Evolutionary conservation across 1,284 basidiomycete species (phyloP).

Genomic region (Ceratobasidium sp.): DNA sequence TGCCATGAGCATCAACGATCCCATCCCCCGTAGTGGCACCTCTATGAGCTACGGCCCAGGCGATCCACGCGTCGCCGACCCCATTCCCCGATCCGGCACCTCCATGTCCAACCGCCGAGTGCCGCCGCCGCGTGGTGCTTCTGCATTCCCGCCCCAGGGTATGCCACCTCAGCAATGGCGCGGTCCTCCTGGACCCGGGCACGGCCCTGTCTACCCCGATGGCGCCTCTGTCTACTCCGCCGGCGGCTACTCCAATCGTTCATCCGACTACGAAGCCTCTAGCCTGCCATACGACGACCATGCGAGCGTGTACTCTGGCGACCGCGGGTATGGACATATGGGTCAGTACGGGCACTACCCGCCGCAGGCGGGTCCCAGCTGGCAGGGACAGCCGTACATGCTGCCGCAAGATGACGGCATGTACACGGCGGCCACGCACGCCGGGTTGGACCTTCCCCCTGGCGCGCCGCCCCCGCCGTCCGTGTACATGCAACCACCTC

Average conservation of each 20-base stretch:
- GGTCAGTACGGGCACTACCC: slow-evolving; percentile 28
- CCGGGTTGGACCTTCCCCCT: slow-evolving; percentile 58
- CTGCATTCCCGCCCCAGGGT: slow-evolving; percentile 18
- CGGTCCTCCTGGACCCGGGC: slow-evolving; percentile 5
- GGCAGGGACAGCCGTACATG: slow-evolving; percentile 45
- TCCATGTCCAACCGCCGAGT: slow-evolving; percentile 34
- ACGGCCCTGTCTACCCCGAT: slow-evolving; percentile 24
- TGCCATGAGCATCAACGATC: slow-evolving; percentile 57
- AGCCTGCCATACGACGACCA: slow-evolving; percentile 11
- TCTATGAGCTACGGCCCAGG: slow-evolving; percentile 60
- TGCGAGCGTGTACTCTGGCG: slow-evolving; percentile 21
- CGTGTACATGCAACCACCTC: slow-evolving; percentile 41
- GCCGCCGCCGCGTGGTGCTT: slow-evolving; percentile 31
- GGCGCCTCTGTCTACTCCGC: slow-evolving; percentile 24
- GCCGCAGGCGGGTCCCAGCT: slow-evolving; percentile 21
- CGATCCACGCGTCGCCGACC: slow-evolving; percentile 47
- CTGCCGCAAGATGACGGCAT: slow-evolving; percentile 52
- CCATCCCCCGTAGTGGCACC: slow-evolving; percentile 59
- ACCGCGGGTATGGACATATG: slow-evolving; percentile 14
- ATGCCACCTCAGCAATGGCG: slow-evolving; percentile 36
- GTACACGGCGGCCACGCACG: slow-evolving; percentile 69
- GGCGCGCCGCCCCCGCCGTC: slow-evolving; percentile 52
- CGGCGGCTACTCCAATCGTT: slow-evolving; percentile 12
- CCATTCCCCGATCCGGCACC: slow-evolving; percentile 45
- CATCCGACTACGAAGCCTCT: slow-evolving; percentile 1